These are phyloP conservation scores for Chrysanthemum makinoi DNA, from an alignment of 129 eudicot genomes.

Conservation along the genomic window DNA sequence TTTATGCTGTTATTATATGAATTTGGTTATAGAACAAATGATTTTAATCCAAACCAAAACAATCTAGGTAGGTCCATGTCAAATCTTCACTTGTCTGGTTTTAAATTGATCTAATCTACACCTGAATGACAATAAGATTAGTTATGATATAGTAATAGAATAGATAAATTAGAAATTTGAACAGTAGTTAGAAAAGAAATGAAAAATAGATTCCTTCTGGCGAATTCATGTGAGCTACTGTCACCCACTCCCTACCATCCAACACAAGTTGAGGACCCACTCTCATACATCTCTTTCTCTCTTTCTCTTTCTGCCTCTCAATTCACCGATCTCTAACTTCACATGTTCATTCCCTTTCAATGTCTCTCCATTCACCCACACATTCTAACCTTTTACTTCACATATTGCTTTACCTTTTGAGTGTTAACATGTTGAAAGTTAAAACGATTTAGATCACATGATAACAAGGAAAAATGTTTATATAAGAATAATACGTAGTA, in stretches of 20 bases:
- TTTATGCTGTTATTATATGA: neutral
- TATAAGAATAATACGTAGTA: no score
- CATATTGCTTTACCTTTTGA: slow-evolving; percentile 8
- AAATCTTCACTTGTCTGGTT: no score
- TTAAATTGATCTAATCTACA: no score
- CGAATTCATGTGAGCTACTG: slow-evolving; percentile 50
- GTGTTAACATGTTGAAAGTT: neutral
- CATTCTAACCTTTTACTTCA: neutral
- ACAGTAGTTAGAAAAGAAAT: slow-evolving; percentile 15
- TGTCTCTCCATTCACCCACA: slow-evolving; percentile 26
- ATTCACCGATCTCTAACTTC: slow-evolving; percentile 23
- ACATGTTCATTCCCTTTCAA: slow-evolving; percentile 31
- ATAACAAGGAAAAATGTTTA: no score
- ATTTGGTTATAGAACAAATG: neutral
- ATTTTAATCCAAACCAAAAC: neutral
- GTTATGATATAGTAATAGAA: no score
- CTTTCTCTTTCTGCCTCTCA: slow-evolving; percentile 29
- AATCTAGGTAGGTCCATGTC: neutral
- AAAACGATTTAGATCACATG: no score
- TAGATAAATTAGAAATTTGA: neutral
- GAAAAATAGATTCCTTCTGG: slow-evolving; percentile 33
- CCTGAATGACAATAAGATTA: no score
- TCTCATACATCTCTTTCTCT: slow-evolving; percentile 34
- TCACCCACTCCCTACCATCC: slow-evolving; percentile 57
- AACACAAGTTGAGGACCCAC: slow-evolving; percentile 34